phyloP scores from a whole-genome alignment of 2,329 filamentous ascomycete species.

The Cercospora berteroae region DNA sequence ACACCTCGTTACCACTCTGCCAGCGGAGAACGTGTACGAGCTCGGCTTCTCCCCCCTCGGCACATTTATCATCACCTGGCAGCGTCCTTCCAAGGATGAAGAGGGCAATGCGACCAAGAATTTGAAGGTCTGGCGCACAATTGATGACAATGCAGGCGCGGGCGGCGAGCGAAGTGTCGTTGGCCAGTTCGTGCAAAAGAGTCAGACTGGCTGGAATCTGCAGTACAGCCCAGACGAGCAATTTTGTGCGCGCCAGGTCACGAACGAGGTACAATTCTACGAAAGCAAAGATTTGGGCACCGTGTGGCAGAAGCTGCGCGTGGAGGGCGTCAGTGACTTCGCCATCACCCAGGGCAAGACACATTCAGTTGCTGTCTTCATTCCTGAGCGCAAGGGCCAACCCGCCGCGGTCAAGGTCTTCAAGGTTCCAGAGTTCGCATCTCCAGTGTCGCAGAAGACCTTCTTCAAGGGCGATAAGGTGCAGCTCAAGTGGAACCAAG shows the following conservation, averaged over 20 bases:
- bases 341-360: slow-evolving; percentile 84
- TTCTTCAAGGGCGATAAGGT: slow-evolving; percentile 99
- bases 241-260: slow-evolving; percentile 88
- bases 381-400: slow-evolving; percentile 90
- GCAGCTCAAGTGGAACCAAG: slow-evolving; percentile 94
- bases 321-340: slow-evolving; percentile 88
- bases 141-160: slow-evolving; percentile 63
- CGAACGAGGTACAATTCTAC: slow-evolving; percentile 97
- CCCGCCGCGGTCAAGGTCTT: slow-evolving; percentile 92
- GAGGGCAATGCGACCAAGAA: slow-evolving; percentile 93
- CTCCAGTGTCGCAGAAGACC: slow-evolving; percentile 89
- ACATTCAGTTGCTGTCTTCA: slow-evolving; percentile 89
- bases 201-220: slow-evolving; percentile 92
- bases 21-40: slow-evolving; percentile 84
- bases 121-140: slow-evolving; percentile 89
- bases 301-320: slow-evolving; percentile 92
- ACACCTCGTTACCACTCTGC: slow-evolving; percentile 69
- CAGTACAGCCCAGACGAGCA: slow-evolving; percentile 94
- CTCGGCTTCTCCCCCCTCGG: slow-evolving; percentile 90
- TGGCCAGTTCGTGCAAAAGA: slow-evolving; percentile 92
- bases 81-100: slow-evolving; percentile 88
- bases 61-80: slow-evolving; percentile 94
- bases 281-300: slow-evolving; percentile 79
- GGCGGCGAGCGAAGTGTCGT: slow-evolving; percentile 68
- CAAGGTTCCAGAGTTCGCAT: slow-evolving; percentile 81